Conservation (phyloP, 108 stramenopile genomes). For the Skeletonema costatum region DNA sequence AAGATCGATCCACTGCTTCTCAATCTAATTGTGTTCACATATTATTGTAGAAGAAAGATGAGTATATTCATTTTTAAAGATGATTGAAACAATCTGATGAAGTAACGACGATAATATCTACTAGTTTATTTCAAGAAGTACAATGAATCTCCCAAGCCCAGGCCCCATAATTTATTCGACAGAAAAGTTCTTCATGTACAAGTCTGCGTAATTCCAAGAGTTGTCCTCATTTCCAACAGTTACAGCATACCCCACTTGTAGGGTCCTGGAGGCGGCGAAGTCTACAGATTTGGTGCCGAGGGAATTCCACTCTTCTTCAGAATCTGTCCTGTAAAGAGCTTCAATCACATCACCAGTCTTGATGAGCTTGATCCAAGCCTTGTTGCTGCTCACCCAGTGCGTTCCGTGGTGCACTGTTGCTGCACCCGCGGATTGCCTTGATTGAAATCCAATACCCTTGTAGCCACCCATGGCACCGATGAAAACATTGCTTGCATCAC, state of each 20-base stretch:
- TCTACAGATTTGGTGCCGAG: not conserved
- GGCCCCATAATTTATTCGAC: not conserved
- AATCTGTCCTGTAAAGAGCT: not conserved
- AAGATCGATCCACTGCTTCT: no score
- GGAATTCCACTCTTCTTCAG: not conserved
- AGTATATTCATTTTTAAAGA: no score
- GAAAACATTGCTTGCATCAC: slow-evolving; percentile 25
- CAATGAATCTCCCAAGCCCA: not conserved
- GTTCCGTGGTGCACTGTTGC: not conserved
- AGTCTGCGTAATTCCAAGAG: not conserved
- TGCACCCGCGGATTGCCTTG: not conserved
- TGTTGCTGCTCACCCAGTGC: not conserved
- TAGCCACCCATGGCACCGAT: slow-evolving; percentile 3
- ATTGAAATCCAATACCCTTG: slow-evolving; percentile 21
- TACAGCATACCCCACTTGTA: not conserved
- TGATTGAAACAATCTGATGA: not conserved
- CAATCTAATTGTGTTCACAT: no score
- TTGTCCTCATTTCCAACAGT: not conserved
- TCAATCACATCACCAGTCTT: slow-evolving; percentile 1
- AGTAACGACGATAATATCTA: not conserved
- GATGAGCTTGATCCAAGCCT: slow-evolving; percentile 12
- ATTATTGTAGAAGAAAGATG: not conserved
- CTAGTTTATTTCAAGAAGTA: not conserved
- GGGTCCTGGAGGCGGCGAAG: not conserved
- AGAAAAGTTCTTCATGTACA: not conserved